A percentile compares a stretch with the other conserved stretches of the same genome.
phyloP scores from a whole-genome alignment of 345 rosid genomes.

The Populus alba region DNA sequence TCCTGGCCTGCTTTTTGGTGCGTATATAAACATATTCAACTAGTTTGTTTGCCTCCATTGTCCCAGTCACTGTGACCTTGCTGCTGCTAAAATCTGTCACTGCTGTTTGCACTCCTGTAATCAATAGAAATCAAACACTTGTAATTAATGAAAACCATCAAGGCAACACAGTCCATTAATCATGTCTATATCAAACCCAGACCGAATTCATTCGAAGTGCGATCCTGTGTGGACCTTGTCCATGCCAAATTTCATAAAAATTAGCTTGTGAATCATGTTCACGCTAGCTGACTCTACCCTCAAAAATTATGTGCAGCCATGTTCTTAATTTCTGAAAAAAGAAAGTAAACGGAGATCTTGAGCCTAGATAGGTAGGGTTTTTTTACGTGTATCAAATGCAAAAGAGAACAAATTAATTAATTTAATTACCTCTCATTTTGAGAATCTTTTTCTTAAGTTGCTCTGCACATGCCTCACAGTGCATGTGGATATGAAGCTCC shows the following conservation, averaged over 20 bases:
- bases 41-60: conserved; percentile 76
- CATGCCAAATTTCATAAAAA: not conserved
- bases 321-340: no score
- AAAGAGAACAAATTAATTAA: not conserved
- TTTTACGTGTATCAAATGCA: no score
- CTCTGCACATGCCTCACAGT: conserved; percentile 90
- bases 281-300: not conserved
- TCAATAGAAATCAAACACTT: not conserved
- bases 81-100: conserved; percentile 61
- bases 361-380: no score
- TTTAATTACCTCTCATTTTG: conserved; percentile 81
- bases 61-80: conserved; percentile 83
- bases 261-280: not conserved
- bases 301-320: no score
- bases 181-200: not conserved
- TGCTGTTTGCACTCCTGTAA: conserved; percentile 74
- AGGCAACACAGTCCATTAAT: no score
- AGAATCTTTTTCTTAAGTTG: conserved; percentile 81
- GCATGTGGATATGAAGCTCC: conserved; percentile 88
- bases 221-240: not conserved
- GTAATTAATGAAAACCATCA: not conserved
- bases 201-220: not conserved
- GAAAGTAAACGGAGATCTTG: no score
- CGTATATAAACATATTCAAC: conserved; percentile 78
- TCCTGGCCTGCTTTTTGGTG: conserved; percentile 78